These are phyloP conservation scores for Stylonectria norvegica DNA, from an alignment of 2,329 filamentous ascomycete species.

Conservation along the genomic window DNA sequence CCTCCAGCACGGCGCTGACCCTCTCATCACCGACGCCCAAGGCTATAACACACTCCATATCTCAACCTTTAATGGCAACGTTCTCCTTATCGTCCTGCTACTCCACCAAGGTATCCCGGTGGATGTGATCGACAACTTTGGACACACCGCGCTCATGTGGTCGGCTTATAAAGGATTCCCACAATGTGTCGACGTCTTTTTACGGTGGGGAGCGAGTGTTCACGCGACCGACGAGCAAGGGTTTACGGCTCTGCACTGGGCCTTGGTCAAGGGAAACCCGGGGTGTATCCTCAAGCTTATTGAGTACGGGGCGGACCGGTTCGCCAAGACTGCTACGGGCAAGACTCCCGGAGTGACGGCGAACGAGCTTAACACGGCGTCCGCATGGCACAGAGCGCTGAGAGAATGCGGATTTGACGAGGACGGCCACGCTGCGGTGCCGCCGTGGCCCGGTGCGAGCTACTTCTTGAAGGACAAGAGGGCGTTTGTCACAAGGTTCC, in stretches of 20 bases:
- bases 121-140: slow-evolving; percentile 82
- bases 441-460: slow-evolving; percentile 69
- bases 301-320: slow-evolving; percentile 92
- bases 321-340: slow-evolving; percentile 81
- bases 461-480: slow-evolving; percentile 74
- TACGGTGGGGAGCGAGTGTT: slow-evolving; percentile 93
- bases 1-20: slow-evolving; percentile 86
- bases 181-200: slow-evolving; percentile 83
- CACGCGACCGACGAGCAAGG: slow-evolving; percentile 87
- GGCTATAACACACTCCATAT: slow-evolving; percentile 98
- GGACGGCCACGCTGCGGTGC: slow-evolving; percentile 66
- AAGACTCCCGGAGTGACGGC: slow-evolving; percentile 88
- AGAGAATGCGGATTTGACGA: slow-evolving; percentile 80
- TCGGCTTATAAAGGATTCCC: slow-evolving; percentile 96
- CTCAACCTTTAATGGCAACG: slow-evolving; percentile 94
- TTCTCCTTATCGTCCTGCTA: slow-evolving; percentile 81
- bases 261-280: slow-evolving; percentile 85
- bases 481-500: slow-evolving; percentile 75
- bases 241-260: slow-evolving; percentile 95
- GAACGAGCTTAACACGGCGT: slow-evolving; percentile 80
- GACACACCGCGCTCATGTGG: slow-evolving; percentile 97
- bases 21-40: slow-evolving; percentile 86
- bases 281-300: slow-evolving; percentile 89
- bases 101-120: slow-evolving; percentile 95
- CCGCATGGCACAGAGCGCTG: slow-evolving; percentile 78